Conservation (phyloP, 2,329 filamentous ascomycete genomes). For the Xylaria sp. region DNA sequence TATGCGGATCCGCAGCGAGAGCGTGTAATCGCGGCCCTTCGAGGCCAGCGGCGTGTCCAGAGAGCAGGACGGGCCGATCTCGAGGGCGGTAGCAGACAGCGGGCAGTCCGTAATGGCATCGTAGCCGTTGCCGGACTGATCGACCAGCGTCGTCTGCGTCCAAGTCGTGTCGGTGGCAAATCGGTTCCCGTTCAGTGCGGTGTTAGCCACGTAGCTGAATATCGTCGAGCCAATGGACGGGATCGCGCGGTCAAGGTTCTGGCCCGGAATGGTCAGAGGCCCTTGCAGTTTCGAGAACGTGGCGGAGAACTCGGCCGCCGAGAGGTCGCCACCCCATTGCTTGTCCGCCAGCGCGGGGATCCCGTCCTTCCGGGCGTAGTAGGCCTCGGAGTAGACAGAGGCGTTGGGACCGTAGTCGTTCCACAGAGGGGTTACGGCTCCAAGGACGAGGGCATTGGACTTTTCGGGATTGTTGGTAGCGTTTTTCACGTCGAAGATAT, state of each 20-base stretch:
- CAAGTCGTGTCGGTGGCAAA: slow-evolving; percentile 9
- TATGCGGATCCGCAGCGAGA: slow-evolving; percentile 47
- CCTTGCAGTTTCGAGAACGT: slow-evolving; percentile 46
- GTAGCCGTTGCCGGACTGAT: slow-evolving; percentile 45
- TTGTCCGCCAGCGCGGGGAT: slow-evolving; percentile 56
- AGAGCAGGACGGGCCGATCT: slow-evolving; percentile 42
- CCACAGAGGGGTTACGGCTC: slow-evolving; percentile 55
- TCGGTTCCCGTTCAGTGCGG: background rate
- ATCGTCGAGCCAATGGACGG: slow-evolving; percentile 41
- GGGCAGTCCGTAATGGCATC: slow-evolving; percentile 44
- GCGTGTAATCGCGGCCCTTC: slow-evolving; percentile 60
- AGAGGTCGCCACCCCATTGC: slow-evolving; percentile 55
- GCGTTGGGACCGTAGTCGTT: slow-evolving; percentile 58
- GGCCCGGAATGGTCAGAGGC: slow-evolving; percentile 45
- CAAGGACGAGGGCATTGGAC: slow-evolving; percentile 46
- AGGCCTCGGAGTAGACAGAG: slow-evolving; percentile 53
- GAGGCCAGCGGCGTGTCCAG: slow-evolving; percentile 51
- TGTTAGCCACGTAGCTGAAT: slow-evolving; percentile 35
- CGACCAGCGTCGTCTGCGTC: slow-evolving; percentile 30
- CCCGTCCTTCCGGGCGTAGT: slow-evolving; percentile 53
- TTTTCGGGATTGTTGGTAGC: slow-evolving; percentile 48
- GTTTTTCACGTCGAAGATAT: slow-evolving; percentile 54
- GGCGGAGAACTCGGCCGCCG: slow-evolving; percentile 41
- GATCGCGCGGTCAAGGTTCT: slow-evolving; percentile 52
- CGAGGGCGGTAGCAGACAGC: slow-evolving; percentile 33